Conservation (phyloP, 2,329 filamentous ascomycete species). For the Pyrenophora graminea region DNA sequence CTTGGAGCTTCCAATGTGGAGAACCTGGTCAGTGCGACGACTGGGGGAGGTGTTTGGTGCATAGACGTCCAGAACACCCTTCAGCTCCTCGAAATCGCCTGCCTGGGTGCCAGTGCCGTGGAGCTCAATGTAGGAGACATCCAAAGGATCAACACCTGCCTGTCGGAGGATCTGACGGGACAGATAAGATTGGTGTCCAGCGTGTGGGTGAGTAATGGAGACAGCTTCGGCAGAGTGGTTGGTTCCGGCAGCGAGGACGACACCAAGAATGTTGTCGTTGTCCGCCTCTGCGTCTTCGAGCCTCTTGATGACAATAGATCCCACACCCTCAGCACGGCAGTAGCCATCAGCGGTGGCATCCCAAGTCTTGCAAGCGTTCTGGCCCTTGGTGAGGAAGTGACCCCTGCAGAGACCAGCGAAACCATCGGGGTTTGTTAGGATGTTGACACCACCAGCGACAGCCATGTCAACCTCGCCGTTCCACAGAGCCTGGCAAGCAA, state of each 20-base stretch:
- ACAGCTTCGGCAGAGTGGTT: constrained; percentile 42
- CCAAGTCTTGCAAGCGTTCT: constrained; percentile 40
- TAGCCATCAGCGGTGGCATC: constrained; percentile 40
- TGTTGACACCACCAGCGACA: constrained; percentile 31
- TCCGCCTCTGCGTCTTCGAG: constrained; percentile 39
- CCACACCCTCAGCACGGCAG: constrained; percentile 39
- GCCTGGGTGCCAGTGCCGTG: constrained; percentile 42
- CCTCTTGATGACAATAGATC: constrained; percentile 39
- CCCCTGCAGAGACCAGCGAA: constrained; percentile 29
- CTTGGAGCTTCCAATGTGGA: constrained; percentile 40
- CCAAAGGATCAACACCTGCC: constrained; percentile 44
- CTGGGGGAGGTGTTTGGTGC: constrained; percentile 9
- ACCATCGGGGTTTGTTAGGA: constrained; percentile 38
- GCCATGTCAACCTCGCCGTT: constrained; percentile 36
- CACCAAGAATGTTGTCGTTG: constrained; percentile 39
- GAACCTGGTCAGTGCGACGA: constrained; percentile 9
- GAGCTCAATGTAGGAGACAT: constrained; percentile 37
- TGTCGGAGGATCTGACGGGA: constrained; percentile 28
- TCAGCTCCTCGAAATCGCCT: constrained; percentile 34
- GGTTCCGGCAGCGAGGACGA: constrained; percentile 38
- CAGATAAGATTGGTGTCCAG: constrained; percentile 23
- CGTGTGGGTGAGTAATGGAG: constrained; percentile 39
- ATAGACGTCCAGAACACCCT: constrained; percentile 22
- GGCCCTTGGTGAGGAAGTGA: constrained; percentile 26
- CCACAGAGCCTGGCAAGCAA: constrained; percentile 37